Evolutionary conservation across 2,329 filamentous ascomycete species (phyloP), one percentile per base, ranked within the genome.

Genomic region (Curvularia sp.): DNA sequence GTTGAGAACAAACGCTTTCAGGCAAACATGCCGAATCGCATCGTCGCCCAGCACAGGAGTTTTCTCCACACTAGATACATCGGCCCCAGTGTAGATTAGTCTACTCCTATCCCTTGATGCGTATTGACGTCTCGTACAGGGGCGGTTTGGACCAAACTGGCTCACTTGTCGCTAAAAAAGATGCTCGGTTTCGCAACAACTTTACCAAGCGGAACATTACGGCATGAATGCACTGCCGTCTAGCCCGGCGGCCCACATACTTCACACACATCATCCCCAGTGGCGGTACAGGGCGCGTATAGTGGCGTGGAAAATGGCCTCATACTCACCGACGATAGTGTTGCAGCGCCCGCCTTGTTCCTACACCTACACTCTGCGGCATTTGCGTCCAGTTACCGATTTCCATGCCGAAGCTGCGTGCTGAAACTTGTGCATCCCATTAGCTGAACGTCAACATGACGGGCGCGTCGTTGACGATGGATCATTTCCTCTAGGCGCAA

Each of bases 401-500:
- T 10, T 30, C 15, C 33, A 39, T 55, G 47, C 52, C 39, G 61
- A 64, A 84, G 86, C 75, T 77, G 81, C 54, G 79, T 81, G 26
- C 94, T 91, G 92, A 91, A 87, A 79, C 78, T 83, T 66, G 84
- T 82, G 70, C 81, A 94, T 42, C 80, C 82, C 62, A 83, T 87
- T 68, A 58, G 62, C 60, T 61, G 55, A 60, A 49, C 13, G 38
- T 30, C 55, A 50, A 53, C 24, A 26, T 52, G 46, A 31, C 54
- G 22, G 42, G 26, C 55, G 47, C 18, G 9, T 20, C 48, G 8
- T 41, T 41, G 43, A 41, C 50, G 3, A 31, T 30, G 15, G 33
- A 8, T 39, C 57, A 55, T 53, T 60, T 39, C 54, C 49, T 18
- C 52, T 49, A 49, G 51, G 13, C 54, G 52, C 49, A 53, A 38